phyloP scores from a whole-genome alignment of 345 rosid genomes.

The Arabidopsis thaliana region DNA sequence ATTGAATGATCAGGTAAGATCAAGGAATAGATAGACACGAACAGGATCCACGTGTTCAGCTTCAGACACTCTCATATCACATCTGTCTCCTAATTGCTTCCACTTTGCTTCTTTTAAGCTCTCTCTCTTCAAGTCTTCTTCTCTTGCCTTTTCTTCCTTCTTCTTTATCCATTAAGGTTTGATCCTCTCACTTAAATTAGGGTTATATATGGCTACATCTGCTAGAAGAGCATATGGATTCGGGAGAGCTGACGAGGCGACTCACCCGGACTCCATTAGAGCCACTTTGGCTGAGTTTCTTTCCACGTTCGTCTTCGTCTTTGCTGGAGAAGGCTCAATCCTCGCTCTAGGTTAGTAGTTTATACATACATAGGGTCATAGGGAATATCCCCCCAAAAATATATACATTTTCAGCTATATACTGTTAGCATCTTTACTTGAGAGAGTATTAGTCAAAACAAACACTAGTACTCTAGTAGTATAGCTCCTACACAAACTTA shows the following conservation, averaged over 20 bases:
- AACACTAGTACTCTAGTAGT: background rate
- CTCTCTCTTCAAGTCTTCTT: slow-evolving; percentile 1
- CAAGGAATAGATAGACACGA: slow-evolving; percentile 42
- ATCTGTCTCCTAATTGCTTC: slow-evolving; percentile 40
- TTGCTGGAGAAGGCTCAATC: slow-evolving; percentile 78
- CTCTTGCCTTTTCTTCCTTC: slow-evolving; percentile 14
- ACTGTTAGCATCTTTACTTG: background rate
- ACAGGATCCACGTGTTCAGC: slow-evolving; percentile 43
- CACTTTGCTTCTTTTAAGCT: slow-evolving; percentile 29
- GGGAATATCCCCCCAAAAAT: background rate
- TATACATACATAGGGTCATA: background rate
- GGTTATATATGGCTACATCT: slow-evolving; percentile 37
- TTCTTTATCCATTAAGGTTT: slow-evolving; percentile 12
- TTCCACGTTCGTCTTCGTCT: slow-evolving; percentile 73
- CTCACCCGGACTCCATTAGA: slow-evolving; percentile 49
- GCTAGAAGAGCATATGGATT: slow-evolving; percentile 45
- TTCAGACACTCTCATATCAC: slow-evolving; percentile 33
- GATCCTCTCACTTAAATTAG: slow-evolving; percentile 8
- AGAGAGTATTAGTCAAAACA: background rate
- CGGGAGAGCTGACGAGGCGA: slow-evolving; percentile 47
- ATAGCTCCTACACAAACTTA: background rate
- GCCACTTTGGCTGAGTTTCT: slow-evolving; percentile 74
- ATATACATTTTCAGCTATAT: background rate
- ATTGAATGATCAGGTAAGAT: slow-evolving; percentile 41
- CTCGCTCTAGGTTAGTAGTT: slow-evolving; percentile 58